Conservation (phyloP, 768 basidiomycete species). For the Auricularia heimuer region DNA sequence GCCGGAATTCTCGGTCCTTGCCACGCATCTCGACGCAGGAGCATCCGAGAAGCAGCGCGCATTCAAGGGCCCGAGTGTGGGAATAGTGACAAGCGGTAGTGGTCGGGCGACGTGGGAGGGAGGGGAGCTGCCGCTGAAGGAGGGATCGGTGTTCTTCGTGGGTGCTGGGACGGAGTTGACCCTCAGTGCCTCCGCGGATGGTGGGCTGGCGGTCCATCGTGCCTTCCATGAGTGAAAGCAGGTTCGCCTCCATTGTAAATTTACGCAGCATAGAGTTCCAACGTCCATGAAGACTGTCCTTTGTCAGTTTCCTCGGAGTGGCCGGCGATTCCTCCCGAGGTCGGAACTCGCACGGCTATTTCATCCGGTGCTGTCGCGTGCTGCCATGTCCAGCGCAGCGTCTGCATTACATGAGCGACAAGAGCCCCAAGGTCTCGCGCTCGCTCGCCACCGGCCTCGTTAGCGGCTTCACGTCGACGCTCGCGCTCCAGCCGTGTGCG, state of each 20-base stretch:
- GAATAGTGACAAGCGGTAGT: conserved; percentile 61
- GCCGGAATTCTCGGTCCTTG: conserved; percentile 84
- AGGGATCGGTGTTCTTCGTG: conserved; percentile 76
- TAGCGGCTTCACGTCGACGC: conserved; percentile 19
- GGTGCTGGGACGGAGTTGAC: conserved; percentile 56
- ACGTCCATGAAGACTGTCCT: too few species aligned
- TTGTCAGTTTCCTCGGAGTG: too few species aligned
- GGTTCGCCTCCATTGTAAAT: too few species aligned
- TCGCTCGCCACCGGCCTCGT: conserved; percentile 2
- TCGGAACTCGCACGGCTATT: too few species aligned
- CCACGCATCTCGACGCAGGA: conserved; percentile 37
- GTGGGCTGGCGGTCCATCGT: conserved; percentile 47
- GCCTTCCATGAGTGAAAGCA: conserved; percentile 35
- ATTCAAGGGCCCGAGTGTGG: conserved; percentile 77
- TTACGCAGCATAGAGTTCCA: too few species aligned
- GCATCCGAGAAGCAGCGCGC: conserved; percentile 44
- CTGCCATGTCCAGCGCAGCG: background rate
- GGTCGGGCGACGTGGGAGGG: conserved; percentile 34
- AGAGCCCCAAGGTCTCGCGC: conserved; percentile 1
- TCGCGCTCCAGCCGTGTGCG: conserved; percentile 20
- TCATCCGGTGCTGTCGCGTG: too few species aligned
- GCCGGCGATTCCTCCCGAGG: too few species aligned
- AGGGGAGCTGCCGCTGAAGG: conserved; percentile 31
- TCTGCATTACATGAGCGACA: background rate
- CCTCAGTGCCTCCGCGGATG: conserved; percentile 30